Evolutionary conservation across 106 monocot genomes (phyloP).

Genomic region (Phalaenopsis aphrodite): DNA sequence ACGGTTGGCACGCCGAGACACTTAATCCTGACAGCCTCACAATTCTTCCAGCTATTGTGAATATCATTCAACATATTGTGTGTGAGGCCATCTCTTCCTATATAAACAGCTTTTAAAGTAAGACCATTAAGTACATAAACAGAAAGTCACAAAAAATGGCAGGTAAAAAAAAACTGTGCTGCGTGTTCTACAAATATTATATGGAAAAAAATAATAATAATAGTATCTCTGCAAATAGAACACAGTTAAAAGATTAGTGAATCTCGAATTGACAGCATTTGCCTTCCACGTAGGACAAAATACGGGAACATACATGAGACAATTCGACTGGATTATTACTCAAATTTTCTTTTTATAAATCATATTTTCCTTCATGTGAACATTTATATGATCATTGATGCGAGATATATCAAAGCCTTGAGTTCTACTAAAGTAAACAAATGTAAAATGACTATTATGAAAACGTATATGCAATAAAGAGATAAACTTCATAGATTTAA

Average conservation of each 20-base stretch:
- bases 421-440: no score
- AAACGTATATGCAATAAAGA: no score
- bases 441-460: no score
- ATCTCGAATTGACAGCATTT: neutral
- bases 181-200: neutral
- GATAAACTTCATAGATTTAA: no score
- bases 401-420: no score
- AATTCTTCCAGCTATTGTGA: conserved; percentile 91
- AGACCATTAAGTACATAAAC: neutral
- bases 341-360: no score
- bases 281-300: no score
- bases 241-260: no score
- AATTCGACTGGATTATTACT: no score
- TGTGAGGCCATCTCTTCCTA: conserved; percentile 95
- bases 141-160: neutral
- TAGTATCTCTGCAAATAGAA: neutral
- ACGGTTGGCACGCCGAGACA: conserved; percentile 99
- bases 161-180: neutral
- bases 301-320: no score
- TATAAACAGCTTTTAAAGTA: conserved; percentile 1
- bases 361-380: no score
- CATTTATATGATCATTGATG: no score
- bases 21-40: conserved; percentile 86
- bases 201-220: neutral
- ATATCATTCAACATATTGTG: conserved; percentile 99